These are phyloP conservation scores for Colletotrichum higginsianum DNA, from an alignment of 2,329 filamentous ascomycete genomes.

Conservation along the genomic window DNA sequence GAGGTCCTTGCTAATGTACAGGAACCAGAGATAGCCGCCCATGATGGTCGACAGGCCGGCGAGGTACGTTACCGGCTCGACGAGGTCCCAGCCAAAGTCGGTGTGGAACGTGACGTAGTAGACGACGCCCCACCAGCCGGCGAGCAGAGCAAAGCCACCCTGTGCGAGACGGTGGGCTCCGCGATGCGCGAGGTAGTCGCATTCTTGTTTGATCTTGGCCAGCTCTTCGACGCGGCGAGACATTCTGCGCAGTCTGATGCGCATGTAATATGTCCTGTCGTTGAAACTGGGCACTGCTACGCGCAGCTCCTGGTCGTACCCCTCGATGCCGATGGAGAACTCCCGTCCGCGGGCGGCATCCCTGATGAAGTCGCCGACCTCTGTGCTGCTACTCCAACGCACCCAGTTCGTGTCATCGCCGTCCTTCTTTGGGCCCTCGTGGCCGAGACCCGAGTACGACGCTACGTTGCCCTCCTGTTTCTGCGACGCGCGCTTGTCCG, in stretches of 20 bases:
- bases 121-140: constrained; percentile 86
- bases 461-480: constrained; percentile 67
- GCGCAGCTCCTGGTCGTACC: constrained; percentile 73
- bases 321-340: constrained; percentile 88
- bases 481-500: constrained; percentile 43
- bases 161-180: constrained; percentile 85
- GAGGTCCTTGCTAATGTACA: constrained; percentile 92
- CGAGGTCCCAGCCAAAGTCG: constrained; percentile 88
- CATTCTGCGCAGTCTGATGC: constrained; percentile 81
- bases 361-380: constrained; percentile 94
- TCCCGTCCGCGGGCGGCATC: constrained; percentile 89
- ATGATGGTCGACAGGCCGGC: constrained; percentile 90
- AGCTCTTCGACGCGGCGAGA: constrained; percentile 77
- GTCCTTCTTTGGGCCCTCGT: constrained; percentile 64
- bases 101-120: constrained; percentile 82
- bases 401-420: constrained; percentile 73
- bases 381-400: constrained; percentile 89
- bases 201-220: constrained; percentile 83
- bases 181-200: constrained; percentile 82
- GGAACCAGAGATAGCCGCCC: constrained; percentile 92
- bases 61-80: constrained; percentile 92
- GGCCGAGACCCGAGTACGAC: constrained; percentile 79
- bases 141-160: constrained; percentile 80
- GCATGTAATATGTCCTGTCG: constrained; percentile 91
- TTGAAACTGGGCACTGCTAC: constrained; percentile 90